Base-by-base conservation (phyloP, 2,329 filamentous ascomycete genomes). In the Penicillium sp. region DNA sequence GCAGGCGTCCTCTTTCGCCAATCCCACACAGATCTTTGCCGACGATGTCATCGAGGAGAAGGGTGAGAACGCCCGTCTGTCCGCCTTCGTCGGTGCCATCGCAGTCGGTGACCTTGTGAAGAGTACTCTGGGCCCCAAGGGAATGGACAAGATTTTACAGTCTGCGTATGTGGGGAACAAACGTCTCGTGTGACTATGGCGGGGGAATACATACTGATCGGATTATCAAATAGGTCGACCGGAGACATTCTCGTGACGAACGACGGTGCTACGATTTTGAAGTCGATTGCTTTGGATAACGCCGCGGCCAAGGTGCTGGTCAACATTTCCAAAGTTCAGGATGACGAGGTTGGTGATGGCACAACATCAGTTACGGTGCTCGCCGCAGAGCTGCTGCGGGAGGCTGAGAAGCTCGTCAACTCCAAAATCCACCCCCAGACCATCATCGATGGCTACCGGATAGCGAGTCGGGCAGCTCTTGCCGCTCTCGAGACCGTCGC, bases 401-500 rank as follows among this genome's bases (percentile, higher is more conserved):
- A 98, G 71, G 93, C 93, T 33, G 93, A 98, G 75, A 91, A 94
- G 74, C 80, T 98, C 34, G 88, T 98, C 55, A 87, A 94, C 74
- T 89, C 91, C 76, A 97, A 97, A 75, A 96, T 98, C 59, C 93
- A 98, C 70, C 93, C 93, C 36, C 93, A 98, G 77, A 97, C 93
- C 36, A 98, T 98, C 69, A 98, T 98, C 62, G 93, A 98, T 63
- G 93, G 93, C 36, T 98, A 94, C 78, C 82, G 93, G 74, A 94
- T 98, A 86, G 93, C 93, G 37, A 94, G 88, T 68, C 78, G 81
- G 36, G 91, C 93, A 37, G 90, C 93, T 19, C 78, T 98, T 36
- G 77, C 83, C 61, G 89, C 89, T 20, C 76, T 98, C 29, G 86
- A 89, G 64, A 83, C 84, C 58, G 82, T 81, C 13, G 90, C 93